These are phyloP conservation scores for Neonectria magnoliae DNA, from an alignment of 2,329 filamentous ascomycete species.

Conservation along the genomic window DNA sequence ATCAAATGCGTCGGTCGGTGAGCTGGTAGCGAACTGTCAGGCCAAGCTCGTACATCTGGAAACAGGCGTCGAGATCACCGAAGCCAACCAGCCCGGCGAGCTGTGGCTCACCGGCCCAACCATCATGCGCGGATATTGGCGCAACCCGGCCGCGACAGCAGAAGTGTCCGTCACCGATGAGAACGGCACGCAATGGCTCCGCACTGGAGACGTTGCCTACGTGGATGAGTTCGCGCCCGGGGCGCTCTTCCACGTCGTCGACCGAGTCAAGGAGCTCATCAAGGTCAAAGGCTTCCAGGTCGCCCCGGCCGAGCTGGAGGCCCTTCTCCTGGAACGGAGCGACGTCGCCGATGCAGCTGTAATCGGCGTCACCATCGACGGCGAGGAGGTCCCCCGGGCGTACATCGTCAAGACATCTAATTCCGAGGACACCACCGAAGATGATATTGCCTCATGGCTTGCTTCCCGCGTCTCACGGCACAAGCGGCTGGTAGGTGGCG, in stretches of 20 bases:
- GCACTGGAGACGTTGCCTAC: constrained; percentile 79
- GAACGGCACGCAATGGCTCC: constrained; percentile 71
- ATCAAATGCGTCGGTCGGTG: constrained; percentile 40
- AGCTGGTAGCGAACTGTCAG: constrained; percentile 55
- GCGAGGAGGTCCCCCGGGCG: constrained; percentile 69
- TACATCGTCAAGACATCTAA: constrained; percentile 61
- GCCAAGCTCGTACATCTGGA: constrained; percentile 72
- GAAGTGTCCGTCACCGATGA: constrained; percentile 61
- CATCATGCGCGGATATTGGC: constrained; percentile 82
- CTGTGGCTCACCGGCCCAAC: constrained; percentile 78
- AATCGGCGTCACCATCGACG: constrained; percentile 65
- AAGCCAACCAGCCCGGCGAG: constrained; percentile 69
- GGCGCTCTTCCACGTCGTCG: constrained; percentile 71
- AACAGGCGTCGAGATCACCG: constrained; percentile 61
- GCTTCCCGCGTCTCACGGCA: constrained; percentile 69
- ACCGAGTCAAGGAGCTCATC: constrained; percentile 75
- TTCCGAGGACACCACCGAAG: constrained; percentile 30
- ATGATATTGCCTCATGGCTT: constrained; percentile 71
- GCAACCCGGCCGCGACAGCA: constrained; percentile 72
- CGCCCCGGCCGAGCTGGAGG: constrained; percentile 62
- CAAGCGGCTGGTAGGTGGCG: constrained; percentile 76
- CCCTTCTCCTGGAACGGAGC: constrained; percentile 49
- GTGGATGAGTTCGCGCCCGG: constrained; percentile 66
- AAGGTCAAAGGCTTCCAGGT: constrained; percentile 70
- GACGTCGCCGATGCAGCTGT: constrained; percentile 71